Evolutionary conservation across 2,329 filamentous ascomycete species (phyloP).

Genomic region (Phyllosticta citribraziliensis): DNA sequence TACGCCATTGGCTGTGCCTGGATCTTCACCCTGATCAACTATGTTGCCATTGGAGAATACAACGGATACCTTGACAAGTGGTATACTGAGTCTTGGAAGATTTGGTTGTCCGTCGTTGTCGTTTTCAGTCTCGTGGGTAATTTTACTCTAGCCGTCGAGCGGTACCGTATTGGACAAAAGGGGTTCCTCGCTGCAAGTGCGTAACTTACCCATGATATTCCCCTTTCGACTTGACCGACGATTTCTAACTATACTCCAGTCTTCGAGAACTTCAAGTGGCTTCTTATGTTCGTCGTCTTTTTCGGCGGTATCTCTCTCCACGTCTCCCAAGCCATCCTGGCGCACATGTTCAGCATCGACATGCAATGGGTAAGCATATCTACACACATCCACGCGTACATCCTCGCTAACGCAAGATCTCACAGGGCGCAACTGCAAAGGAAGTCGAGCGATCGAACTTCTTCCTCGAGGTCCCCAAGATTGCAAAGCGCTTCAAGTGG

Average conservation of each 20-base stretch:
- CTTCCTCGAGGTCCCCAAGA: slow-evolving; percentile 7
- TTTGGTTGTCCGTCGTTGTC: slow-evolving; percentile 7
- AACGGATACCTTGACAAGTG: slow-evolving; percentile 36
- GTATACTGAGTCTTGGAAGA: slow-evolving; percentile 8
- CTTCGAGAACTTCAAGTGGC: slow-evolving; percentile 15
- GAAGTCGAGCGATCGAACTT: slow-evolving; percentile 10
- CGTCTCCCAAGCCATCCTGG: slow-evolving; percentile 11
- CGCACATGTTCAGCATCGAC: slow-evolving; percentile 13
- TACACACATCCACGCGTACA: not conserved
- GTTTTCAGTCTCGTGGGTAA: slow-evolving; percentile 5
- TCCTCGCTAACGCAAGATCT: not conserved
- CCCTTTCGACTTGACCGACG: not conserved
- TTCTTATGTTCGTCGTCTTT: slow-evolving; percentile 14
- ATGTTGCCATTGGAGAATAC: slow-evolving; percentile 63
- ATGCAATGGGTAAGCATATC: slow-evolving; percentile 4
- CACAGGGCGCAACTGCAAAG: slow-evolving; percentile 8
- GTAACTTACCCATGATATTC: not conserved
- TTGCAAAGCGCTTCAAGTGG: slow-evolving; percentile 8
- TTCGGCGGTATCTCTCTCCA: slow-evolving; percentile 14
- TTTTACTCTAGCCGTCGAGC: slow-evolving; percentile 2
- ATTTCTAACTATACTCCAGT: not conserved
- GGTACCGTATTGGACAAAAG: slow-evolving; percentile 6
- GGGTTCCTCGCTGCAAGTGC: not conserved
- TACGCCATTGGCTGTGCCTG: slow-evolving; percentile 61
- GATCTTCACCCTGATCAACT: slow-evolving; percentile 58